These are phyloP conservation scores for Mycosphaerelloides madeirae DNA, from an alignment of 2,329 filamentous ascomycete genomes.

Conservation along the genomic window DNA sequence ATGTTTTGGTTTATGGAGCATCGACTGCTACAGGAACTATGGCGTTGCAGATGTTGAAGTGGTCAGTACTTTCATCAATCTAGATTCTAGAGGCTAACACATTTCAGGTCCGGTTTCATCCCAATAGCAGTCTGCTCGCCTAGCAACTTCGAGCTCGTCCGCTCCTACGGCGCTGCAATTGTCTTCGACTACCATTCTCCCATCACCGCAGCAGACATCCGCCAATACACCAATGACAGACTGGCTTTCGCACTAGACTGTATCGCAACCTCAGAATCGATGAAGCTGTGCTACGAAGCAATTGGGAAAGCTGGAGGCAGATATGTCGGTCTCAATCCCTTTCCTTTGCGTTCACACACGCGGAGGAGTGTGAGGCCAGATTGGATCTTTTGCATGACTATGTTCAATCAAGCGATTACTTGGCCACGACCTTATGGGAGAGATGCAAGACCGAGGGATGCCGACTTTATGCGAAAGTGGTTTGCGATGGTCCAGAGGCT, in stretches of 20 bases:
- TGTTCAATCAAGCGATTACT: conserved; percentile 13
- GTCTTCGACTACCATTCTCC: conserved; percentile 16
- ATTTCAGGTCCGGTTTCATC: conserved; percentile 10
- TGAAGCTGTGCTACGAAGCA: conserved; percentile 18
- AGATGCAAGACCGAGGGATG: conserved; percentile 13
- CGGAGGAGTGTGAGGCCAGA: conserved; percentile 17
- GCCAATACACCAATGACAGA: conserved; percentile 10
- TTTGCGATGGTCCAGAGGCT: conserved; percentile 14
- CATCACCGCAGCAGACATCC: conserved; percentile 12
- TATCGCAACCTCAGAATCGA: conserved; percentile 16
- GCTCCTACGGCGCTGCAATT: conserved; percentile 13
- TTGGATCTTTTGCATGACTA: conserved; percentile 19
- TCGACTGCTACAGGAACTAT: conserved; percentile 16
- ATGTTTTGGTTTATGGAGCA: conserved; percentile 16
- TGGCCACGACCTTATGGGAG: conserved; percentile 17
- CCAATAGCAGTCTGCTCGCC: conserved; percentile 16
- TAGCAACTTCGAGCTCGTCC: conserved; percentile 13
- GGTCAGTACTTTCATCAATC: neutral
- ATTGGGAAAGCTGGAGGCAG: conserved; percentile 14
- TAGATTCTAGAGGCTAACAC: conserved; percentile 2
- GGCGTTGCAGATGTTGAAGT: conserved; percentile 16
- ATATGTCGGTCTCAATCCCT: conserved; percentile 19
- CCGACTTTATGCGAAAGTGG: conserved; percentile 13
- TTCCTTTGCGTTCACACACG: conserved; percentile 16
- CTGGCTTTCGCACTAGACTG: conserved; percentile 15